phyloP scores from a whole-genome alignment of 2,329 filamentous ascomycete species.

The Pseudocercospora pini-densiflorae region DNA sequence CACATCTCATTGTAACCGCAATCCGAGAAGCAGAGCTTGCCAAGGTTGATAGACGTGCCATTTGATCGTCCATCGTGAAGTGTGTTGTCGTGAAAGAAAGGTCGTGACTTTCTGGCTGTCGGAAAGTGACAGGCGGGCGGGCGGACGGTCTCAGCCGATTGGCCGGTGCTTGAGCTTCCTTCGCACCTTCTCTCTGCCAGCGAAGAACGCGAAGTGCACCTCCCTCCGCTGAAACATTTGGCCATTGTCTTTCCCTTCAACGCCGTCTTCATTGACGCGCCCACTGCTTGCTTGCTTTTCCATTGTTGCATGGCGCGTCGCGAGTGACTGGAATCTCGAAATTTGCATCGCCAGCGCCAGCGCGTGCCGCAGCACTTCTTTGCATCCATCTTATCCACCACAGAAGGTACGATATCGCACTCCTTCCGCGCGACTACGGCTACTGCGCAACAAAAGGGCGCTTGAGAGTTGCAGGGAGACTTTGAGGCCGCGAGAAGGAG shows the following conservation, averaged over 20 bases:
- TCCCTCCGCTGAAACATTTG: conserved; percentile 6
- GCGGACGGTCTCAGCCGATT: conserved; percentile 2
- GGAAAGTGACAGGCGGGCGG: background rate
- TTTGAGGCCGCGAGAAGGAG: background rate
- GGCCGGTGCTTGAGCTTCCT: background rate
- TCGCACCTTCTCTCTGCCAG: conserved; percentile 3
- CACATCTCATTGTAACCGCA: no score
- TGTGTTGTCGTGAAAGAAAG: background rate
- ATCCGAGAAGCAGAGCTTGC: background rate
- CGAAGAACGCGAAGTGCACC: conserved; percentile 11
- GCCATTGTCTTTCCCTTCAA: conserved; percentile 5
- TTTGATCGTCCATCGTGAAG: background rate
- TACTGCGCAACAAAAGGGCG: background rate
- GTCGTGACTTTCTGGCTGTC: background rate
- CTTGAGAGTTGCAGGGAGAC: background rate
- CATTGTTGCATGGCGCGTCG: conserved; percentile 16
- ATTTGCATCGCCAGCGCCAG: conserved; percentile 11
- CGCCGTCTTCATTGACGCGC: conserved; percentile 11
- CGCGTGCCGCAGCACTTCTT: background rate
- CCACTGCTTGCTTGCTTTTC: conserved; percentile 7
- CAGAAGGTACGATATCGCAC: conserved; percentile 3
- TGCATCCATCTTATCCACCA: background rate
- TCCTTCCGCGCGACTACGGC: background rate
- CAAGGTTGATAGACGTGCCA: background rate
- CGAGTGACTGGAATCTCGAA: background rate